Evolutionary conservation across 2,329 filamentous ascomycete genomes (phyloP).

Genomic region (Claviceps purpurea): DNA sequence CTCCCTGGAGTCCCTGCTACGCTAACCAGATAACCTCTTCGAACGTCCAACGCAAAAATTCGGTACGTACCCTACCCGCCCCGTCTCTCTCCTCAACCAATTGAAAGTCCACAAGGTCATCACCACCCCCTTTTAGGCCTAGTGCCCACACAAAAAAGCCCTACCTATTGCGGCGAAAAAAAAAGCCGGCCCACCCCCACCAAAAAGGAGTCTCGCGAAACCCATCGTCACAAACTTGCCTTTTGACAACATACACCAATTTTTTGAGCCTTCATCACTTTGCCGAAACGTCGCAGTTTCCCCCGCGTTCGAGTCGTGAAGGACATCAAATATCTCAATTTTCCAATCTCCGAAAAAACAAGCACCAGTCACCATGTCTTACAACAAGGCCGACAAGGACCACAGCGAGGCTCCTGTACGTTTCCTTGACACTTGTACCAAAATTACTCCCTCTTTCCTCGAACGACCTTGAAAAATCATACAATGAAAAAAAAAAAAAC

Average conservation of each 20-base stretch:
- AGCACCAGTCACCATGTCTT: conserved; percentile 58
- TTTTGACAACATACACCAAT: neutral
- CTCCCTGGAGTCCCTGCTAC: neutral
- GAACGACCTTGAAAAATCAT: neutral
- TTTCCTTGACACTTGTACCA: conserved; percentile 12
- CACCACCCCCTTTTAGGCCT: conserved; percentile 3
- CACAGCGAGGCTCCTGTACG: conserved; percentile 75
- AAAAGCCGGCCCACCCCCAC: conserved; percentile 6
- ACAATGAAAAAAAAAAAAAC: neutral
- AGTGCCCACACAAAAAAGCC: conserved; percentile 11
- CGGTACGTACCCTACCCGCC: conserved; percentile 6
- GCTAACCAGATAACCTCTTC: neutral
- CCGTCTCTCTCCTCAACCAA: conserved; percentile 5
- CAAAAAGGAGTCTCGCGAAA: conserved; percentile 4
- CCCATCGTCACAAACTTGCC: neutral
- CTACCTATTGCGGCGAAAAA: conserved; percentile 3
- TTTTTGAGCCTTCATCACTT: conserved; percentile 54
- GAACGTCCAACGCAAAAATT: neutral
- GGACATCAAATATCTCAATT: conserved; percentile 20
- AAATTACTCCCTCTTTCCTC: neutral
- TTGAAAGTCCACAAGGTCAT: neutral
- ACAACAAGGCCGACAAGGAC: conserved; percentile 91
- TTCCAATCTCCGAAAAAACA: conserved; percentile 3
- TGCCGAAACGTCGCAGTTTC: conserved; percentile 48
- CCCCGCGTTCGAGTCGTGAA: conserved; percentile 68